Conservation (phyloP, 2,329 filamentous ascomycete genomes). For the Hymenoscyphus scutula region DNA sequence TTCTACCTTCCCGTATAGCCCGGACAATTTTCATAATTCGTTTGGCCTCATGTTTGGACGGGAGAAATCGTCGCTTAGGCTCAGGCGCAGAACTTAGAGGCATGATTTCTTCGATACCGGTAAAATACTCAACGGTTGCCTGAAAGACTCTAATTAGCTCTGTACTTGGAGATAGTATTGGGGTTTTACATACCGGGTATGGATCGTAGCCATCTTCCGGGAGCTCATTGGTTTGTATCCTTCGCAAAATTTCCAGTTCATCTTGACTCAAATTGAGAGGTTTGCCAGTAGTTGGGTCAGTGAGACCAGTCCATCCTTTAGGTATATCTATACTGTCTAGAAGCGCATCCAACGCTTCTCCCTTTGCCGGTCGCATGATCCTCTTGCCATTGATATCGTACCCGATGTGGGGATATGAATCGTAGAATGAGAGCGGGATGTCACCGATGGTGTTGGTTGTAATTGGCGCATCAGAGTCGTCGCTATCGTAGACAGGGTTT, state of each 20-base stretch:
- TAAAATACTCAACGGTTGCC: constrained; percentile 93
- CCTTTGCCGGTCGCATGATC: constrained; percentile 92
- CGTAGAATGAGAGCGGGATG: constrained; percentile 93
- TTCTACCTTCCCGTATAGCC: constrained; percentile 90
- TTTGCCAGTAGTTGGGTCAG: constrained; percentile 90
- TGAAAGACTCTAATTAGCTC: constrained; percentile 36
- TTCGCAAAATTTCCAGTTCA: constrained; percentile 83
- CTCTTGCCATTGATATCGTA: constrained; percentile 99
- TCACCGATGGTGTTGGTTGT: constrained; percentile 90
- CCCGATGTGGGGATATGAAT: constrained; percentile 95
- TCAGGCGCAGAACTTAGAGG: constrained; percentile 91
- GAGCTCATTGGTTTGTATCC: constrained; percentile 84
- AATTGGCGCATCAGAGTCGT: constrained; percentile 81
- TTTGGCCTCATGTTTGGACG: constrained; percentile 96
- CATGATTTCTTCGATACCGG: constrained; percentile 87
- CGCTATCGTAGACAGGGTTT: constrained; percentile 91
- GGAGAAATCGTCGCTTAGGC: constrained; percentile 91
- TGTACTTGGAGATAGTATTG: neutral
- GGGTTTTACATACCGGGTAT: constrained; percentile 64
- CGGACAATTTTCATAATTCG: constrained; percentile 95
- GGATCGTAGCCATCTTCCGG: constrained; percentile 88
- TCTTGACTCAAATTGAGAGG: constrained; percentile 83
- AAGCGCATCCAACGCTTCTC: constrained; percentile 87
- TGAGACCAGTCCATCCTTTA: constrained; percentile 95
- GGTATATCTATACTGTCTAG: constrained; percentile 96